Evolutionary conservation across 139 green algal genomes (phyloP).

Genomic region (Zygnema cylindricum): DNA sequence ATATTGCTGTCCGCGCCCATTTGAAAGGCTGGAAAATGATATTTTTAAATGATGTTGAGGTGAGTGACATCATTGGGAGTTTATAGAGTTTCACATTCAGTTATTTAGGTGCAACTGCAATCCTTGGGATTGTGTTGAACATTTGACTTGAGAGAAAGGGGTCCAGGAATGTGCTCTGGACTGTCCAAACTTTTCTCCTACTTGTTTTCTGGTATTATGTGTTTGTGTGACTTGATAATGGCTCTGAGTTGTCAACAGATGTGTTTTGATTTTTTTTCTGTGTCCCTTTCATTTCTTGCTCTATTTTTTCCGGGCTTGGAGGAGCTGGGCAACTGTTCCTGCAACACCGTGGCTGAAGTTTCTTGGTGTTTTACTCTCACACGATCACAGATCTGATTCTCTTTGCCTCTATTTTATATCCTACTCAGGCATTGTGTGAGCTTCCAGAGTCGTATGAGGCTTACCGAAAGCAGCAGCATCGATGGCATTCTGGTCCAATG

Average conservation of each 20-base stretch:
- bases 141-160: no score
- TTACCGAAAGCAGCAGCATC: constrained; percentile 98
- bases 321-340: neutral
- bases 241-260: no score
- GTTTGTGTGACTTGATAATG: no score
- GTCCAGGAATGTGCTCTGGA: no score
- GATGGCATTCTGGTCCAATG: constrained; percentile 80
- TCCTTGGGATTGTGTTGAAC: no score
- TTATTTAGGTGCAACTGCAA: no score
- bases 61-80: constrained; percentile 10
- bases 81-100: neutral
- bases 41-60: constrained; percentile 82
- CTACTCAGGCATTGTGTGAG: constrained; percentile 70
- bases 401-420: neutral
- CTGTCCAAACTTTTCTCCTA: no score
- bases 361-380: neutral
- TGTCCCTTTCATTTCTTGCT: no score
- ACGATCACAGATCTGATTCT: neutral
- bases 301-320: no score
- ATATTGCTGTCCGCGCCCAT: constrained; percentile 83
- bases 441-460: constrained; percentile 89
- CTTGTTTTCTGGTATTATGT: no score
- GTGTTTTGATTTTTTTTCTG: no score
- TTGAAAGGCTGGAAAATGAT: constrained; percentile 85
- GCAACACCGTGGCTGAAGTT: neutral